Evolutionary conservation across 2,329 filamentous ascomycete species (phyloP), one percentile per base, ranked within the genome.

Genomic region (Waltergamsia citrina): DNA sequence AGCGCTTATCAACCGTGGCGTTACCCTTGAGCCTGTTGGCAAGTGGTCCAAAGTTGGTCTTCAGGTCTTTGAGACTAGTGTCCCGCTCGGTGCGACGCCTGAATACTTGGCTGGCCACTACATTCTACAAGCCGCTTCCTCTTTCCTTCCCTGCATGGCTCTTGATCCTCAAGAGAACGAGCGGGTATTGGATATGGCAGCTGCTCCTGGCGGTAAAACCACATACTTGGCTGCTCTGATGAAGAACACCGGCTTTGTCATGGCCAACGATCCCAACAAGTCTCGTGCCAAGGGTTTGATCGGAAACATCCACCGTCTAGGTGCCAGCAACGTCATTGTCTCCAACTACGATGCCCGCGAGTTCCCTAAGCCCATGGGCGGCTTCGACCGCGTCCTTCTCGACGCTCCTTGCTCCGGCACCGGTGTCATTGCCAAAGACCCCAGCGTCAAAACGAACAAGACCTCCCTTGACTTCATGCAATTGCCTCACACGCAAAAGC

Each of bases 21-120:
- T 98, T 32, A 93, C 88, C 11, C 74, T 98, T 25, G 90, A 98
- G 60, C 92, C 92, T 3, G 86, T 98, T 14, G 92, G 92, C 41
- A 96, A 96, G 60, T 98, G 92, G 92, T 92, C 84, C 46, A 98
- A 98, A 65, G 87, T 98, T 42, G 92, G 92, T 31, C 73, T 98
- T 26, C 92, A 98, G 58, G 78, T 98, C 39, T 98, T 98, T 56
- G 92, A 98, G 59, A 85, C 83, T 38, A 81, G 79, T 40, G 68
- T 75, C 5, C 86, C 87, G 3, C 74, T 95, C 2, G 88, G 88
- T 71, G 92, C 92, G 19, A 98, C 92, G 1, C 92, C 92, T 8
- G 92, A 98, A 60, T 98, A 98, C 58, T 76, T 98, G 10, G 88
- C 90, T 12, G 92, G 92, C 14, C 87, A 98, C 59, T 98, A 98